Conservation (phyloP, 108 stramenopile species). For the Skeletonema grethae region DNA sequence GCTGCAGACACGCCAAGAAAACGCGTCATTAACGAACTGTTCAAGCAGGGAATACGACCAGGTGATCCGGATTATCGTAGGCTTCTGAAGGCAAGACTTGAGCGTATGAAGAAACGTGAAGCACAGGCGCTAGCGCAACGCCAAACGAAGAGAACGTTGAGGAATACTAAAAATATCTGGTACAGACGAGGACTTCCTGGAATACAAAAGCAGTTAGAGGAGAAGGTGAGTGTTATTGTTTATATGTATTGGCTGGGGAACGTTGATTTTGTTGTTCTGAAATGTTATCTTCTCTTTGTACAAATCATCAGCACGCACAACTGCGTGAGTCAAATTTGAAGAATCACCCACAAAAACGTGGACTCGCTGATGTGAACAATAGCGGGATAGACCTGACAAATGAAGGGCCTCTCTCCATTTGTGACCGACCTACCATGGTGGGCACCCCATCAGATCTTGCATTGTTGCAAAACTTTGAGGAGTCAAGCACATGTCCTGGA, state of each 20-base stretch:
- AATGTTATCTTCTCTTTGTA: background rate
- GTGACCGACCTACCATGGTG: slow-evolving; percentile 7
- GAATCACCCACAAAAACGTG: background rate
- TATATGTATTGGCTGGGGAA: background rate
- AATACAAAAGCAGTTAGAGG: background rate
- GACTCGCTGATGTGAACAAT: background rate
- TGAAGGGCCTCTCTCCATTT: background rate
- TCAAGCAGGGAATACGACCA: background rate
- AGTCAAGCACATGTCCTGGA: background rate
- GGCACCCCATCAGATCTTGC: slow-evolving; percentile 8
- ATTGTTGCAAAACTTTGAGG: background rate
- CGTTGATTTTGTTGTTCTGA: too few species aligned
- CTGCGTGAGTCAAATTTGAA: background rate
- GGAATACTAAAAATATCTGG: background rate
- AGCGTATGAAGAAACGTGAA: background rate
- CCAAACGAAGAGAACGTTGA: background rate
- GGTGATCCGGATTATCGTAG: background rate
- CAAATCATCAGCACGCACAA: background rate
- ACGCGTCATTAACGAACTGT: background rate
- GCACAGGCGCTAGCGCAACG: background rate
- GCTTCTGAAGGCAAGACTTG: background rate
- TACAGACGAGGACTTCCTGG: background rate
- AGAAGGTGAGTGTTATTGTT: background rate
- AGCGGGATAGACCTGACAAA: background rate
- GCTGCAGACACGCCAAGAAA: background rate